phyloP scores from a whole-genome alignment of 306 rosid genomes.

The Cucurbita argyrosperma region DNA sequence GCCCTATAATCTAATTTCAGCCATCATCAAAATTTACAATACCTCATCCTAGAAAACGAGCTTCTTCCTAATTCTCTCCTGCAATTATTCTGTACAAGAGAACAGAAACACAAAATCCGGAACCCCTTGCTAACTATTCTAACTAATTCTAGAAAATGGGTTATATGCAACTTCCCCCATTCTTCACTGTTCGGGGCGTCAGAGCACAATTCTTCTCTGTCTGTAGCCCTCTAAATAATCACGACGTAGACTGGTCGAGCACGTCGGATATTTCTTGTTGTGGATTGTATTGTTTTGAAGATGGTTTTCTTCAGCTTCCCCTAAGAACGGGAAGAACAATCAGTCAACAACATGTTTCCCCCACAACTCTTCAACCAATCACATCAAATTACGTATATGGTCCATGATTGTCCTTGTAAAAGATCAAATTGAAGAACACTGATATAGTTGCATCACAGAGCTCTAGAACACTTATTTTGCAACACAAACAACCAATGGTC shows the following conservation, averaged over 20 bases:
- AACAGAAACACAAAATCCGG: not conserved
- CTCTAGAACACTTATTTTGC: not conserved
- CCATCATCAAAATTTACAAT: not conserved
- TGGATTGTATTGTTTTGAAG: constrained; percentile 8
- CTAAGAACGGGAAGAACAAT: constrained; percentile 14
- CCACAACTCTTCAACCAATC: not conserved
- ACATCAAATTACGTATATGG: not conserved
- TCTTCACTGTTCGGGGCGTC: not conserved
- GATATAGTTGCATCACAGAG: too few relatives aligned
- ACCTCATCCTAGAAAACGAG: not conserved
- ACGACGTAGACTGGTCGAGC: constrained; percentile 1
- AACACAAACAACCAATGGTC: not conserved
- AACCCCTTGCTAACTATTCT: not conserved
- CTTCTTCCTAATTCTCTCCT: not conserved
- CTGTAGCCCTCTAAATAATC: constrained; percentile 15
- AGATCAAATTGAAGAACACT: not conserved
- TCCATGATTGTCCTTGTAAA: not conserved
- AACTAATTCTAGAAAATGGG: not conserved
- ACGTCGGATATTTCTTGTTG: constrained; percentile 11
- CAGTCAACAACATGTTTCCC: not conserved
- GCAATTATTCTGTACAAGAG: not conserved
- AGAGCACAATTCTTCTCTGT: constrained; percentile 17
- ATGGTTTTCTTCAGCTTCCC: constrained; percentile 10
- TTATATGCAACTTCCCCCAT: not conserved
- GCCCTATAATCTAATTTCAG: not conserved